A percentile compares a stretch with the other conserved stretches of the same genome.
Conservation (phyloP, 768 basidiomycete species). For the Suillus lakei region DNA sequence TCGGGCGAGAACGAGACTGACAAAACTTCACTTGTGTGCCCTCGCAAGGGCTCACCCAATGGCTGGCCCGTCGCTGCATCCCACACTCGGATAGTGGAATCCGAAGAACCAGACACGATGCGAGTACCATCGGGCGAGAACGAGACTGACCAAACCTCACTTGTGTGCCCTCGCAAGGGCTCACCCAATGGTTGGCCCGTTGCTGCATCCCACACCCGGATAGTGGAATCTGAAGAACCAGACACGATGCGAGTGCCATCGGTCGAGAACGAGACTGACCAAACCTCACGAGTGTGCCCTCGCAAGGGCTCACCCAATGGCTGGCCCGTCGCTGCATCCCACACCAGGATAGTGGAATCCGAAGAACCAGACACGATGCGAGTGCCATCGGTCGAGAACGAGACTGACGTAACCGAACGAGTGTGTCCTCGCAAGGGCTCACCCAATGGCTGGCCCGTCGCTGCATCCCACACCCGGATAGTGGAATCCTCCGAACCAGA, state of each 20-base stretch:
- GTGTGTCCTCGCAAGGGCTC: conserved; percentile 14
- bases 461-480: conserved; percentile 24
- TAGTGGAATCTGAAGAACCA: conserved; percentile 6
- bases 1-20: conserved; percentile 7
- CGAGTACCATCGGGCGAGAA: conserved; percentile 23
- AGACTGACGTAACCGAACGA: not conserved
- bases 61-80: conserved; percentile 8
- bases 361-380: conserved; percentile 11
- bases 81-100: conserved; percentile 22
- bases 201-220: conserved; percentile 15
- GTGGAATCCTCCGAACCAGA: conserved; percentile 24
- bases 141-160: conserved; percentile 16
- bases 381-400: conserved; percentile 17
- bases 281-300: conserved; percentile 8
- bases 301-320: conserved; percentile 6
- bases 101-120: conserved; percentile 23
- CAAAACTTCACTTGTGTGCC: not conserved
- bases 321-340: conserved; percentile 5
- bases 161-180: conserved; percentile 18
- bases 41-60: not conserved
- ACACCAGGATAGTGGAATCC: conserved; percentile 20
- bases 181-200: conserved; percentile 1
- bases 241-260: conserved; percentile 17
- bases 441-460: conserved; percentile 7
- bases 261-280: conserved; percentile 18